Evolutionary conservation across 495 filamentous ascomycete genomes (phyloP).

Genomic region (Xylaria sp.): DNA sequence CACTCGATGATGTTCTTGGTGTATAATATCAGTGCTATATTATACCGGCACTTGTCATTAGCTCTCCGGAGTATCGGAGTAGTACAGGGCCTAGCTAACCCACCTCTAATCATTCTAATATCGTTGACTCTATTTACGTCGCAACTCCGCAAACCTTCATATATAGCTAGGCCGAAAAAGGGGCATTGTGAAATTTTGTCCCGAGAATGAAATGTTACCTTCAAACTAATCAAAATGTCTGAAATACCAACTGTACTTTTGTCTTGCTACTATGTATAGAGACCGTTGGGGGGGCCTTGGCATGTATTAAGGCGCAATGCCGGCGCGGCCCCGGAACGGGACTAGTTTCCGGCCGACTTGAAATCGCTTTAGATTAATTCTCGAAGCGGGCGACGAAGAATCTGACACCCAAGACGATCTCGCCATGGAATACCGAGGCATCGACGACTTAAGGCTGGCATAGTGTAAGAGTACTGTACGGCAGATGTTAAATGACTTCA

Average conservation of each 20-base stretch:
- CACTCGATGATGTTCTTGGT: neutral
- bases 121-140: neutral
- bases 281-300: neutral
- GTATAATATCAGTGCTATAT: neutral
- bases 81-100: neutral
- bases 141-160: neutral
- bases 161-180: neutral
- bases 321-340: slow-evolving; percentile 14
- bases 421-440: neutral
- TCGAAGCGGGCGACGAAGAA: slow-evolving; percentile 1
- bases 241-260: neutral
- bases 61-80: neutral
- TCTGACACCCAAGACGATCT: neutral
- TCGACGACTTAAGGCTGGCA: neutral
- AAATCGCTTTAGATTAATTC: neutral
- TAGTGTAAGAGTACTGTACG: neutral
- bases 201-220: neutral
- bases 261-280: neutral
- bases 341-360: no score
- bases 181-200: neutral
- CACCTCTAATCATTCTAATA: neutral
- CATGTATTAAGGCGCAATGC: neutral
- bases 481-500: neutral
- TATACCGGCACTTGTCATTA: neutral
- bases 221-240: neutral